Evolutionary conservation across 257 asterid species (phyloP), one percentile per base, ranked within the genome.

Genomic region (Sherardia arvensis): DNA sequence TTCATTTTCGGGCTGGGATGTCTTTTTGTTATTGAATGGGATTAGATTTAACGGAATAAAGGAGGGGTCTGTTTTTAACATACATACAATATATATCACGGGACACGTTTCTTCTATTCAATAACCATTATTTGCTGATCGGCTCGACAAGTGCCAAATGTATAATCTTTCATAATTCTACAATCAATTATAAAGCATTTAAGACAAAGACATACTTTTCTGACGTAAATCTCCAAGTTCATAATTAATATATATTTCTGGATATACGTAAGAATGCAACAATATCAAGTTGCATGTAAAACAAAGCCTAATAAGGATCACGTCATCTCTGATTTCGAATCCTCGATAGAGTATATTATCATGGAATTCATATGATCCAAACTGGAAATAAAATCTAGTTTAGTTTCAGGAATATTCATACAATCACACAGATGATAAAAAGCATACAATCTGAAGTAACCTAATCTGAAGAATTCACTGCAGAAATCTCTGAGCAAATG

Each of bases 401-500:
- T n/a, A n/a, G n/a, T n/a, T 23, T 18, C 30, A 15, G 20, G 40
- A 45, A 20, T 8, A 65, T 20, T 32, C 2, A 22, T 38, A 38
- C 10, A 29, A 27, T 53, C 61, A 54, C 6, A 40, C 53, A 21
- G 34, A 18, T n/a, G 40, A 68, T 5, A 28, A 6, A 59, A 66
- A 8, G 18, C 10, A 22, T 34, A 61, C 55, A 17, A n/a, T 57
- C 29, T 20, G 30, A 36, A 47, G 48, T 40, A 40, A 40, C 51
- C 51, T 8, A 27, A 20, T 58, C 7, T 27, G 25, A 23, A 11
- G 8, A 21, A 10, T 65, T 57, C 61, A 66, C 56, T 53, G 66
- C 10, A 33, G 71, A 66, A 58, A 77, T 17, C 60, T 64, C 40
- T 67, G 76, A 17, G 79, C 69, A 53, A 74, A 68, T 9, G 75